Conservation (phyloP, 2,329 filamentous ascomycete species). For the Neocucurbitaria cava region DNA sequence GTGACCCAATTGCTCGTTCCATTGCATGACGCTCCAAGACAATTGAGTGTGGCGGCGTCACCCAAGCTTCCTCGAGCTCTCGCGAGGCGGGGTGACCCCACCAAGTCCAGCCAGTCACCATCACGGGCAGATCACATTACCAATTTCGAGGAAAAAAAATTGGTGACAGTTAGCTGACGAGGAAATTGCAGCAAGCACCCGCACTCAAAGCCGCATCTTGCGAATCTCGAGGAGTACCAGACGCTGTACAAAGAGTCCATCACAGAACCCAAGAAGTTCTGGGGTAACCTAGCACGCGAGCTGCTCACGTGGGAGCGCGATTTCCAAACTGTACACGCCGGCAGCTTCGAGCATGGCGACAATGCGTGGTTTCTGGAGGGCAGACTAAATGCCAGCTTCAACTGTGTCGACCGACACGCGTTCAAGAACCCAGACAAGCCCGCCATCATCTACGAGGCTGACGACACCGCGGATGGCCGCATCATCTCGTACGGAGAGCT, state of each 20-base stretch:
- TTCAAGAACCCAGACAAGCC: constrained; percentile 90
- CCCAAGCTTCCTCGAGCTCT: constrained; percentile 12
- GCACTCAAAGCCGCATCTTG: constrained; percentile 63
- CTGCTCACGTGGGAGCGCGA: constrained; percentile 89
- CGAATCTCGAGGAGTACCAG: constrained; percentile 68
- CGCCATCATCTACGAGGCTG: constrained; percentile 98
- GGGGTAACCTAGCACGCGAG: constrained; percentile 84
- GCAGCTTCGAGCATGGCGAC: constrained; percentile 80
- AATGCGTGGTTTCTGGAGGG: constrained; percentile 95
- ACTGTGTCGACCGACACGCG: constrained; percentile 97
- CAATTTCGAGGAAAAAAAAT: constrained; percentile 1
- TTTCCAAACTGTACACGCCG: constrained; percentile 86
- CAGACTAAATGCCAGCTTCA: constrained; percentile 92
- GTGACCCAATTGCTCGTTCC: constrained; percentile 26
- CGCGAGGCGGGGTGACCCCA: constrained; percentile 46
- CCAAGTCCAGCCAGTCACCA: constrained; percentile 21
- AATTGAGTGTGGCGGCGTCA: constrained; percentile 20
- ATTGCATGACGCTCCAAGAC: constrained; percentile 26
- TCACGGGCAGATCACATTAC: constrained; percentile 9
- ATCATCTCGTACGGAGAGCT: constrained; percentile 93
- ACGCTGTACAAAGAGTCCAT: constrained; percentile 82
- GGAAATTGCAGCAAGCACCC: constrained; percentile 62
- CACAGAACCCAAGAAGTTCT: constrained; percentile 86
- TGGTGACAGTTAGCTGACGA: constrained; percentile 16
- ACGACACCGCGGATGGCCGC: constrained; percentile 86